Percentiles rank a stretch among this genome's conserved stretches.
Evolutionary conservation across 2,329 filamentous ascomycete species (phyloP).

Genomic region (Nannizziopsis barbatae): DNA sequence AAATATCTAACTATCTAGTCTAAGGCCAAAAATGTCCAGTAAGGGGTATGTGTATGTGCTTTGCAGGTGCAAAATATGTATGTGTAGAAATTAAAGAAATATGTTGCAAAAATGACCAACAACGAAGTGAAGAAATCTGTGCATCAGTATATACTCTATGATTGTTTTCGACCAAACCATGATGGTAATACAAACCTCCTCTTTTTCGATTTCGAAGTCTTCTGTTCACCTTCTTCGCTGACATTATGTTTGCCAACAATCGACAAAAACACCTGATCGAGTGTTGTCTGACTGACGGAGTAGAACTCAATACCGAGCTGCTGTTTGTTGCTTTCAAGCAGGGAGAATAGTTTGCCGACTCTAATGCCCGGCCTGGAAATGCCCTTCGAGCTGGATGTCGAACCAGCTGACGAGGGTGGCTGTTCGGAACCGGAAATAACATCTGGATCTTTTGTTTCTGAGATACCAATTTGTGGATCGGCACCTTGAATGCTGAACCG

Average conservation of each 20-base stretch:
- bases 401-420: too few relatives aligned
- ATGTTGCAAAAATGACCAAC: too few relatives aligned
- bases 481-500: slow-evolving; percentile 61
- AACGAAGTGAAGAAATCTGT: too few relatives aligned
- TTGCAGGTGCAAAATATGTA: too few relatives aligned
- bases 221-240: slow-evolving; percentile 45
- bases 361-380: background rate
- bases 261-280: slow-evolving; percentile 81
- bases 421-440: background rate
- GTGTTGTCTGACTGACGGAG: slow-evolving; percentile 71
- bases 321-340: slow-evolving; percentile 60
- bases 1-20: too few relatives aligned
- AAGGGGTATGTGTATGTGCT: too few relatives aligned
- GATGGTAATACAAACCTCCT: too few relatives aligned
- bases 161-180: too few relatives aligned
- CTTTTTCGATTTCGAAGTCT: background rate
- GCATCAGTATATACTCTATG: too few relatives aligned
- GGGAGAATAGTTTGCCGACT: slow-evolving; percentile 53
- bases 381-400: background rate
- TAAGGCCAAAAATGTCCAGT: too few relatives aligned
- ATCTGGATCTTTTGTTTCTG: slow-evolving; percentile 4
- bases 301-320: slow-evolving; percentile 69
- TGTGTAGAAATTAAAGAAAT: too few relatives aligned
- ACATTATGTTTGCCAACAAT: slow-evolving; percentile 75
- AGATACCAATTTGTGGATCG: slow-evolving; percentile 3